Evolutionary conservation across 148 eudicot genomes (phyloP).

Genomic region (Fagopyrum homotropicum): DNA sequence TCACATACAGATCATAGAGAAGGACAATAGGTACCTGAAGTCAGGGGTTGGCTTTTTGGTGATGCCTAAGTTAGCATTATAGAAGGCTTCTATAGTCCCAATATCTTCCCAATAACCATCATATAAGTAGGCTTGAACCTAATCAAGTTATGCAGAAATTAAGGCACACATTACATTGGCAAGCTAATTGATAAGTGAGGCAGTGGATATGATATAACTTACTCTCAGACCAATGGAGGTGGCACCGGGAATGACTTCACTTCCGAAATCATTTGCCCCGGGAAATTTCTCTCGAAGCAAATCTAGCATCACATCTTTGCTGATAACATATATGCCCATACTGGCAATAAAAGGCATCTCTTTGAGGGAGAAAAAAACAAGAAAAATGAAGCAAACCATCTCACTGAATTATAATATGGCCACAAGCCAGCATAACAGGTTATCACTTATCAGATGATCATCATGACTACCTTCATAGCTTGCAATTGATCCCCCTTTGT

Average conservation of each 20-base stretch:
- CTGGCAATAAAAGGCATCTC: conserved; percentile 96
- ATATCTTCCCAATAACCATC: conserved; percentile 99
- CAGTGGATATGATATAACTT: conserved; percentile 19
- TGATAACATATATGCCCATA: conserved; percentile 93
- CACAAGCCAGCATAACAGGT: background rate
- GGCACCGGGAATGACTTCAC: conserved; percentile 95
- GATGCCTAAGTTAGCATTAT: conserved; percentile 81
- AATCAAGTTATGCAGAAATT: conserved; percentile 5
- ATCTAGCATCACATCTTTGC: conserved; percentile 72
- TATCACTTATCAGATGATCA: conserved; percentile 3
- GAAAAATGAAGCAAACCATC: background rate
- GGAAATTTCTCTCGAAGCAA: conserved; percentile 66
- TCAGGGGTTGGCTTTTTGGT: conserved; percentile 94
- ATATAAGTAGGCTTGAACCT: conserved; percentile 92
- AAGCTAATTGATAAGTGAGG: background rate
- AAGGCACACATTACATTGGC: background rate
- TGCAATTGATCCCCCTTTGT: conserved; percentile 82
- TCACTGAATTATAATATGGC: background rate
- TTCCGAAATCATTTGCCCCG: conserved; percentile 92
- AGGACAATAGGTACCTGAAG: conserved; percentile 48
- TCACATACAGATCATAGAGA: conserved; percentile 16
- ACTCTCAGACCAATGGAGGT: conserved; percentile 85
- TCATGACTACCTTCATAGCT: conserved; percentile 65
- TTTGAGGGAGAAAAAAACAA: conserved; percentile 22
- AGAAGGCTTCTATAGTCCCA: conserved; percentile 94